Conservation (phyloP, 179 eudicot genomes). For the Spergularia azorica region DNA sequence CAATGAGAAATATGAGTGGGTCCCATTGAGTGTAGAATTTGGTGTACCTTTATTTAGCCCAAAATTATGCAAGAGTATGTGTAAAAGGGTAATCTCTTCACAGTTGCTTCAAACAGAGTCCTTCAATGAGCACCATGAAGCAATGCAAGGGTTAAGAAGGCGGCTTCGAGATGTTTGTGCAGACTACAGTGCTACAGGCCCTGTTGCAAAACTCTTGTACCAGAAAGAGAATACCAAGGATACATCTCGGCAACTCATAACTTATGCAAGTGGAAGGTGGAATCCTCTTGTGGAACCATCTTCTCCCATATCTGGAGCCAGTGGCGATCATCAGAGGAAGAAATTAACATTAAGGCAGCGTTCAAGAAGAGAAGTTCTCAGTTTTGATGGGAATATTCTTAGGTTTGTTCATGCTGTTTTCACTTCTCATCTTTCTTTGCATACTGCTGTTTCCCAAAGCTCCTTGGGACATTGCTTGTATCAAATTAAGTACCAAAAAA, state of each 20-base stretch:
- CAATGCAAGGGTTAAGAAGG: conserved; percentile 85
- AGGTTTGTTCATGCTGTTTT: conserved; percentile 52
- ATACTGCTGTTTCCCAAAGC: conserved; percentile 6
- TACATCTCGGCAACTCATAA: conserved; percentile 65
- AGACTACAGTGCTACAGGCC: conserved; percentile 84
- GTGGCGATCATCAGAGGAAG: conserved; percentile 63
- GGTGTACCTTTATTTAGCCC: conserved; percentile 97
- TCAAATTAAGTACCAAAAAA: not conserved
- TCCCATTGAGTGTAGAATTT: conserved; percentile 82
- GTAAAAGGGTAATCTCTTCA: conserved; percentile 75
- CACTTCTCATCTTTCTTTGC: conserved; percentile 6
- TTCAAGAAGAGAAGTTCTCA: conserved; percentile 74
- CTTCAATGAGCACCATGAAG: conserved; percentile 65
- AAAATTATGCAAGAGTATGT: conserved; percentile 72
- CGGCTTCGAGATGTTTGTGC: conserved; percentile 71
- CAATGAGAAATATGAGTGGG: conserved; percentile 85
- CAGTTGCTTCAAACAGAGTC: conserved; percentile 81
- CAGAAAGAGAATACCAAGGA: conserved; percentile 73
- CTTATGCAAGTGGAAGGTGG: conserved; percentile 96
- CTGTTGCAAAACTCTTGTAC: conserved; percentile 75
- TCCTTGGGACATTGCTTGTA: not conserved
- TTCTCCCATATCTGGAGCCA: conserved; percentile 80
- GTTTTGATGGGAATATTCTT: conserved; percentile 89
- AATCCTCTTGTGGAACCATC: conserved; percentile 92
- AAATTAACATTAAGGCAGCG: conserved; percentile 76